Evolutionary conservation across 2,329 filamentous ascomycete species (phyloP), one percentile per base, ranked within the genome.

Genomic region (Aspergillus sergii): DNA sequence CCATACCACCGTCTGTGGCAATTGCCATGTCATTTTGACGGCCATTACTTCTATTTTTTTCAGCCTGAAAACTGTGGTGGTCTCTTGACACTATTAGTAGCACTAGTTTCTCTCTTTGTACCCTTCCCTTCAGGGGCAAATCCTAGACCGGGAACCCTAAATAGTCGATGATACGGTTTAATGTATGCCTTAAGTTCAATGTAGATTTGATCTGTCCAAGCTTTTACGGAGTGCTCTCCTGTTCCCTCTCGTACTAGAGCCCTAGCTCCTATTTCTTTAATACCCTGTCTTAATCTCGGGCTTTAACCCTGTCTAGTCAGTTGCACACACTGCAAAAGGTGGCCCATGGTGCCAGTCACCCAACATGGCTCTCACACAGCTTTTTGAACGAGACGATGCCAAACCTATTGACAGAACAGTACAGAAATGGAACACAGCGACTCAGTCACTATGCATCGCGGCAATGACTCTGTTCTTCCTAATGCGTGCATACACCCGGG

Each of bases 391-490:
- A 39, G 58, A 63, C 56, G 56, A 48, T n/a, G 58, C 39, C 23
- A 34, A 61, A 1, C 26, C 61, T 6, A 63, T 71, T n/a, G 63
- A 72, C 45, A 57, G n/a, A 34, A 61, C 63, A 39, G 64, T 72
- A n/a, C 68, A 74, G 36, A 64, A 59, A 26, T 73, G 69, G 70
- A 71, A 75, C 53, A 66, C 62, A 41, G 67, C 60, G 7, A 71
- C 69, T 4, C 73, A 75, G 63, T 64, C 69, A 53, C 34, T 75
- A 58, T 75, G 72, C 46, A 73, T 75, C 14, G 51, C 66, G 21
- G 57, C 60, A 2, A 75, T 72, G 67, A 70, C 69, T 4, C 16
- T 70, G 6, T 73, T 72, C 62, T 74, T 73, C 41, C 59, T 48
- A 1, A 32, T 74, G 19, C 67, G 72, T 10, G 62, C 67, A 48